Evolutionary conservation across 345 rosid species (phyloP).

Genomic region (Pugionium dolabratum): DNA sequence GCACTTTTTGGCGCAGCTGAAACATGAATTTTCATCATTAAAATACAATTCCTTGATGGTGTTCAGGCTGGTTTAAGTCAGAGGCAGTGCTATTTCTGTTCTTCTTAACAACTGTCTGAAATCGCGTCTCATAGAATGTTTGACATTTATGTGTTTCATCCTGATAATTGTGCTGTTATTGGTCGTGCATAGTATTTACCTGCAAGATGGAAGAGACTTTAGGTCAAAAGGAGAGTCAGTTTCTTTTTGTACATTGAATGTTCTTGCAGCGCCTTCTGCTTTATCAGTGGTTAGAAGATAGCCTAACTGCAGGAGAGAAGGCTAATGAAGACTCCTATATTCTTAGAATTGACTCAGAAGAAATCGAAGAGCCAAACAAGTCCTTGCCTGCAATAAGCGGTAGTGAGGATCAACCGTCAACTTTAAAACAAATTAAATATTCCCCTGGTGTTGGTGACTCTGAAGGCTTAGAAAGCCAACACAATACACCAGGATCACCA

Average conservation of each 20-base stretch:
- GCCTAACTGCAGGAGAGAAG: slow-evolving; percentile 66
- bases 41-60: background rate
- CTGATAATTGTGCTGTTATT: background rate
- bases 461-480: slow-evolving; percentile 27
- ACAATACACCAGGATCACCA: slow-evolving; percentile 20
- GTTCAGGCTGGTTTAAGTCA: background rate
- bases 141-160: background rate
- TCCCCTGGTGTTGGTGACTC: slow-evolving; percentile 37
- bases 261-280: slow-evolving; percentile 56
- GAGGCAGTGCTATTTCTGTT: background rate
- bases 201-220: slow-evolving; percentile 10
- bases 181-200: slow-evolving; percentile 1
- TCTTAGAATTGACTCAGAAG: slow-evolving; percentile 46
- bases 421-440: slow-evolving; percentile 45
- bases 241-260: background rate
- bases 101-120: background rate
- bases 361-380: slow-evolving; percentile 32
- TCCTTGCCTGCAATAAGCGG: slow-evolving; percentile 40
- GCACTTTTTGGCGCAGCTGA: background rate
- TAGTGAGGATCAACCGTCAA: slow-evolving; percentile 40
- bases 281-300: slow-evolving; percentile 89
- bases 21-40: background rate
- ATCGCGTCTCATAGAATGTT: background rate
- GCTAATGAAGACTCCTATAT: slow-evolving; percentile 63
- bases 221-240: background rate